Conservation (phyloP, 2,329 filamentous ascomycete genomes). For the Sclerotinia trifoliorum region DNA sequence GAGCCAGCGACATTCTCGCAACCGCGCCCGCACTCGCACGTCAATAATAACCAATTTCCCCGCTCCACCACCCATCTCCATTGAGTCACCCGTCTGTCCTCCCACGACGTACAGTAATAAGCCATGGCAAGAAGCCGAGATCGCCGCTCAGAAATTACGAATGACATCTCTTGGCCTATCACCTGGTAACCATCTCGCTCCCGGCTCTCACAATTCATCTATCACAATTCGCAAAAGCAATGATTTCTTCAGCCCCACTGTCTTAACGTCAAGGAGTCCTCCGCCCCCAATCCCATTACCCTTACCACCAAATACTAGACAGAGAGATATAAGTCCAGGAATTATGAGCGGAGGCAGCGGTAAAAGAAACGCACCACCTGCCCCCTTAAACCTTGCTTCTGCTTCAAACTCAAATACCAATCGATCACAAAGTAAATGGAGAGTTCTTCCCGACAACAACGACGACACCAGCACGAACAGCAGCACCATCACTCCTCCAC, state of each 20-base stretch:
- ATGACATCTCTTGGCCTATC: conserved; percentile 20
- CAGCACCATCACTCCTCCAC: not conserved
- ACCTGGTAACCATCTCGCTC: conserved; percentile 2
- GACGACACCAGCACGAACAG: not conserved
- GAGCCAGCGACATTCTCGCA: conserved; percentile 17
- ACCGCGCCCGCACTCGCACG: conserved; percentile 21
- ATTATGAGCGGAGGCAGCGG: not conserved
- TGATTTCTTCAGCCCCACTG: conserved; percentile 24
- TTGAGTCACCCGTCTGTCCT: conserved; percentile 24
- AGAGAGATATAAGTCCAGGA: conserved; percentile 6
- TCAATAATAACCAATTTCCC: conserved; percentile 21
- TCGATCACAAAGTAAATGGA: conserved; percentile 27
- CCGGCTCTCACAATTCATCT: not conserved
- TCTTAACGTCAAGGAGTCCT: conserved; percentile 29
- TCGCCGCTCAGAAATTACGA: conserved; percentile 27
- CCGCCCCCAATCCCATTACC: conserved; percentile 49
- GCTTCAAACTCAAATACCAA: not conserved
- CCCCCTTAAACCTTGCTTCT: not conserved
- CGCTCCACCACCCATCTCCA: conserved; percentile 29
- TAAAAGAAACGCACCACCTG: conserved; percentile 7
- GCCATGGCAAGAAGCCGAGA: conserved; percentile 35
- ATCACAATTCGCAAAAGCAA: conserved; percentile 19
- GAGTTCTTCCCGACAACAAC: conserved; percentile 26
- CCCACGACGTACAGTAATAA: not conserved
- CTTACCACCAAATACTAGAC: conserved; percentile 32